Evolutionary conservation across 1,284 basidiomycete species (phyloP).

Genomic region (Thelephora terrestris): DNA sequence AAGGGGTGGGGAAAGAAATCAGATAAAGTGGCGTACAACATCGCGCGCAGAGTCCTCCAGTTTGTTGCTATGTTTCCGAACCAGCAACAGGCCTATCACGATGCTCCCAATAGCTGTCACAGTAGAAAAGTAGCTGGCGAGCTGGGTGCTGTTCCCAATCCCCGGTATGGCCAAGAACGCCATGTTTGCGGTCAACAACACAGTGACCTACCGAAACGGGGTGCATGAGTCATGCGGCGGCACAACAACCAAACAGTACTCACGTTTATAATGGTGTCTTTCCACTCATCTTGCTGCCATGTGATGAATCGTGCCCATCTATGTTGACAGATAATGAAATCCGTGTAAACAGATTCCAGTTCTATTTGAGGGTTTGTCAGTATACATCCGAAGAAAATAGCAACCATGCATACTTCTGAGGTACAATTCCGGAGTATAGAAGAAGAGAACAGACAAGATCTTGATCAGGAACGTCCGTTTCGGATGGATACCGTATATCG

Average conservation of each 20-base stretch:
- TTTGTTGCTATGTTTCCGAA: conserved; percentile 31
- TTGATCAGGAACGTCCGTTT: conserved; percentile 24
- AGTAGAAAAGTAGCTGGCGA: conserved; percentile 36
- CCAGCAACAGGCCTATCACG: conserved; percentile 33
- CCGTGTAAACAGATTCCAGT: conserved; percentile 5
- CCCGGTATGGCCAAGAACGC: conserved; percentile 35
- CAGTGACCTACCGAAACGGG: conserved; percentile 24
- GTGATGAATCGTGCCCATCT: conserved; percentile 31
- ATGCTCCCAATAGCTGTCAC: conserved; percentile 36
- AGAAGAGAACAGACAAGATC: conserved; percentile 27
- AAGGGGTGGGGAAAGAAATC: too few species aligned
- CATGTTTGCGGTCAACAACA: conserved; percentile 34
- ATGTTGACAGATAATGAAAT: conserved; percentile 1
- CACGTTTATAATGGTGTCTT: conserved; percentile 39
- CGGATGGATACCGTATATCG: conserved; percentile 24
- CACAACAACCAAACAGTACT: conserved; percentile 12
- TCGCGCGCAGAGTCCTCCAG: conserved; percentile 25
- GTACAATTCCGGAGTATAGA: conserved; percentile 33
- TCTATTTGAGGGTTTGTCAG: not conserved
- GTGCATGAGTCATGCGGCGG: not conserved
- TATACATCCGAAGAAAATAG: conserved; percentile 5
- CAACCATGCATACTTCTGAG: conserved; percentile 21
- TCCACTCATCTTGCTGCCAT: conserved; percentile 38
- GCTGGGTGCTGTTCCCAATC: conserved; percentile 21
- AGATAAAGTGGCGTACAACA: conserved; percentile 21